Evolutionary conservation across 2,329 filamentous ascomycete species (phyloP).

Genomic region (Paracorniculantispora psalliotae): DNA sequence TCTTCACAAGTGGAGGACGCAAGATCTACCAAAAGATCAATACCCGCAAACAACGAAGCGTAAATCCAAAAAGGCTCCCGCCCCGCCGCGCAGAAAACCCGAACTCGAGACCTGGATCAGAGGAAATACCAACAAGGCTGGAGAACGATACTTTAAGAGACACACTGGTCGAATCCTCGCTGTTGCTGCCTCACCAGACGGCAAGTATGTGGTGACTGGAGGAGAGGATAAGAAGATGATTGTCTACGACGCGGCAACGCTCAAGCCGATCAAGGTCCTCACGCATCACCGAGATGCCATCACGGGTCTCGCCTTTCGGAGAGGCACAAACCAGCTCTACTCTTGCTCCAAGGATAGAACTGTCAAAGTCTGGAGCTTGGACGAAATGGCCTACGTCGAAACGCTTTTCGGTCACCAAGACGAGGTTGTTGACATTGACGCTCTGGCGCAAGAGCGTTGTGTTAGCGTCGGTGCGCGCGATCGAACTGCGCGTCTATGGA

Average conservation of each 20-base stretch:
- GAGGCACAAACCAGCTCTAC: constrained; percentile 87
- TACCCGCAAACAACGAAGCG: constrained; percentile 54
- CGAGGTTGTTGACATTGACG: constrained; percentile 76
- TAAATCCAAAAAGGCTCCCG: constrained; percentile 53
- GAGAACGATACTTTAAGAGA: constrained; percentile 64
- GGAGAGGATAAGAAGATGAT: constrained; percentile 80
- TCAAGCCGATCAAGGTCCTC: constrained; percentile 78
- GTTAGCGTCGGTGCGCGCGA: constrained; percentile 87
- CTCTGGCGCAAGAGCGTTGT: constrained; percentile 80
- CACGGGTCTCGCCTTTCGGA: constrained; percentile 77
- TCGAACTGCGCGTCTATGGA: constrained; percentile 89
- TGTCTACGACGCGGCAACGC: constrained; percentile 76
- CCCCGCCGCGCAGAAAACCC: constrained; percentile 57
- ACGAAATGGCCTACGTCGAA: constrained; percentile 90
- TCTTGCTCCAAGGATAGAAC: constrained; percentile 87
- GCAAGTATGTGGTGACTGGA: constrained; percentile 86
- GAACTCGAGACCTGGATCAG: constrained; percentile 58
- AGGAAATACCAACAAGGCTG: constrained; percentile 55
- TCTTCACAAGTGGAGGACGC: constrained; percentile 85
- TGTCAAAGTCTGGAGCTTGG: constrained; percentile 90
- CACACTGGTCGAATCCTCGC: constrained; percentile 77
- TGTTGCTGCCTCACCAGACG: constrained; percentile 82
- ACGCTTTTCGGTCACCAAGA: constrained; percentile 96
- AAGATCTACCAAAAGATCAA: constrained; percentile 57
- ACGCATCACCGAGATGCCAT: constrained; percentile 88